phyloP scores from a whole-genome alignment of 768 basidiomycete genomes.

The Cubamyces lactineus region DNA sequence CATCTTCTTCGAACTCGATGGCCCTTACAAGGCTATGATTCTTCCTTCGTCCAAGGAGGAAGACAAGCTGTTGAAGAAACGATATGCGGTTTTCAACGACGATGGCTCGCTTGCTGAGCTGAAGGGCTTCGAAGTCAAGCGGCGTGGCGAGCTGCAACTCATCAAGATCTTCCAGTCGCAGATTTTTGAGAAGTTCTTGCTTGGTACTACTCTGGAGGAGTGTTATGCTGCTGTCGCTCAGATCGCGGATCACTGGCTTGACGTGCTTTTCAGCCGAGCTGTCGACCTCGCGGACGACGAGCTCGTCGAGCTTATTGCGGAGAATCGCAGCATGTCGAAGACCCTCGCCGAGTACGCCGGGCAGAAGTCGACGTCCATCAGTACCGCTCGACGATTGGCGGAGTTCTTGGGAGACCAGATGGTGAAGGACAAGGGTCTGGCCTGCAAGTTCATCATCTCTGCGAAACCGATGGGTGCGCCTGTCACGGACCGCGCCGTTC shows the following conservation, averaged over 20 bases:
- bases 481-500: conserved; percentile 95
- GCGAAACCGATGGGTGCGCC: conserved; percentile 90
- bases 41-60: conserved; percentile 99
- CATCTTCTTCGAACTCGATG: conserved; percentile 99
- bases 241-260: conserved; percentile 96
- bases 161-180: conserved; percentile 99
- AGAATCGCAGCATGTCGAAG: conserved; percentile 97
- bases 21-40: conserved; percentile 99
- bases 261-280: conserved; percentile 87
- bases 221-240: conserved; percentile 94
- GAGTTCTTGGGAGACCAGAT: conserved; percentile 98
- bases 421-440: conserved; percentile 99
- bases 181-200: conserved; percentile 96
- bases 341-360: conserved; percentile 94
- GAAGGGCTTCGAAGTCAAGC: conserved; percentile 99
- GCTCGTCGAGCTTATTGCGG: conserved; percentile 95
- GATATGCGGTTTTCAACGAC: conserved; percentile 98
- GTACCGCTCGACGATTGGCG: conserved; percentile 90
- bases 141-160: conserved; percentile 94
- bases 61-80: conserved; percentile 97
- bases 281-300: conserved; percentile 89
- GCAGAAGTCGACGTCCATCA: conserved; percentile 98
- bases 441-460: conserved; percentile 99
- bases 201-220: conserved; percentile 91
- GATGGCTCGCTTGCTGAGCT: conserved; percentile 97